Evolutionary conservation across 2,329 filamentous ascomycete genomes (phyloP), one percentile per base, ranked within the genome.

Genomic region (Dryadomyces quercivorus): DNA sequence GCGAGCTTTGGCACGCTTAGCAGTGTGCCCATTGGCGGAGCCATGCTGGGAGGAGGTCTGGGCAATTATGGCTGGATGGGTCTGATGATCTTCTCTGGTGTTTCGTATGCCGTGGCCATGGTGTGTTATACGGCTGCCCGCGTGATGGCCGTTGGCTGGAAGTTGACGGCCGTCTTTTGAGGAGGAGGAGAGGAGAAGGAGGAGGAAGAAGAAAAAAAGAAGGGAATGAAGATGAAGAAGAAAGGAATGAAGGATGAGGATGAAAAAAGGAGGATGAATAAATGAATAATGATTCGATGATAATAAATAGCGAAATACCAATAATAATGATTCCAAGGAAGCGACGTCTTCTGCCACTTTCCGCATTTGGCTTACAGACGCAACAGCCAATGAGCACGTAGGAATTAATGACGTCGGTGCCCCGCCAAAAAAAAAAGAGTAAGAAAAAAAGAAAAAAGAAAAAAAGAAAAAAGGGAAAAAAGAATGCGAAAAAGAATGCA

Each of bases 1-100:
- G 87, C 88, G 20, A 85, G 82, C 58, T 85, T 92, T 61, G 86
- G 85, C 58, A 84, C 74, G 1, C 64, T 76, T 3, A 73, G 67
- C 53, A 75, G 73, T 52, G 62, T 75, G 1, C 67, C 75, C 26
- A 69, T 76, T 13, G 74, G 69, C 0, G 73, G 73, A 4, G 69
- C 61, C 16, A 57, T 65, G 31, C 62, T 72, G 13, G 68, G 65
- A 5, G 59, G 67, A 12, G 63, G 64, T 1, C 45, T 58, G 1
- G 56, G 56, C 1, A 61, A 64, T 10, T 53, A 59, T 2, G 69
- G 68, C 5, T 73, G 71, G 71, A 60, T 50, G 45, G 65, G 63
- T 1, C 49, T 72, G 45, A 69, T 73, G 9, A 55, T 67, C 6
- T 73, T 73, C 54, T 68, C 69, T 0, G 70, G 70, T 6, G 38